These are phyloP conservation scores for Vigna angularis DNA, from an alignment of 306 rosid genomes.

Conservation along the genomic window DNA sequence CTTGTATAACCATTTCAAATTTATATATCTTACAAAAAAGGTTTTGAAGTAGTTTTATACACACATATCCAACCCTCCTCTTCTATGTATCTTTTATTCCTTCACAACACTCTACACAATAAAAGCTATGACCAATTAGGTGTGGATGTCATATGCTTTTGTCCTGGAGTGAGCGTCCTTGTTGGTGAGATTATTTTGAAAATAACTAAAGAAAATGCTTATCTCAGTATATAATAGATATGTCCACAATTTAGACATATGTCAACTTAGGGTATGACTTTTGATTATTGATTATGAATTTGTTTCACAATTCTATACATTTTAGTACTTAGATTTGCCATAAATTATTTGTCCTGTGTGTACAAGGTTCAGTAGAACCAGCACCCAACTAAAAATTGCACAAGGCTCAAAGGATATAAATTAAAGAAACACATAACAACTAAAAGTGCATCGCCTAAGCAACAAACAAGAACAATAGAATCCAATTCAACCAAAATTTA, in stretches of 20 bases:
- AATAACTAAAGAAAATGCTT: conserved; percentile 2
- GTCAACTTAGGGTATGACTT: background rate
- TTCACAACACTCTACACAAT: background rate
- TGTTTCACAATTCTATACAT: background rate
- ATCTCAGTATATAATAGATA: background rate
- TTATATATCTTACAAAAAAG: too few species aligned
- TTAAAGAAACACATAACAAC: background rate
- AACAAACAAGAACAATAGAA: conserved; percentile 25
- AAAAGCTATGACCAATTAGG: background rate
- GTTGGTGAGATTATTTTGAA: background rate
- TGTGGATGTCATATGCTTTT: background rate
- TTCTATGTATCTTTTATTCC: background rate
- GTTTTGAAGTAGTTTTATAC: too few species aligned
- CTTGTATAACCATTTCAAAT: too few species aligned
- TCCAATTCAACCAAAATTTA: conserved; percentile 29
- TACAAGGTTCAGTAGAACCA: too few species aligned
- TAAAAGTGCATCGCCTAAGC: conserved; percentile 5
- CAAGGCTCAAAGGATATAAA: background rate
- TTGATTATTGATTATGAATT: background rate
- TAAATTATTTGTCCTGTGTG: background rate
- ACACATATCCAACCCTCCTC: too few species aligned
- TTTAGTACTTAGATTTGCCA: background rate
- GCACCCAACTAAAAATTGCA: background rate
- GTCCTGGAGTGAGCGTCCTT: too few species aligned
- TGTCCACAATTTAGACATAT: background rate